phyloP scores from a whole-genome alignment of 2,329 filamentous ascomycete genomes.

The Clonostachys solani region DNA sequence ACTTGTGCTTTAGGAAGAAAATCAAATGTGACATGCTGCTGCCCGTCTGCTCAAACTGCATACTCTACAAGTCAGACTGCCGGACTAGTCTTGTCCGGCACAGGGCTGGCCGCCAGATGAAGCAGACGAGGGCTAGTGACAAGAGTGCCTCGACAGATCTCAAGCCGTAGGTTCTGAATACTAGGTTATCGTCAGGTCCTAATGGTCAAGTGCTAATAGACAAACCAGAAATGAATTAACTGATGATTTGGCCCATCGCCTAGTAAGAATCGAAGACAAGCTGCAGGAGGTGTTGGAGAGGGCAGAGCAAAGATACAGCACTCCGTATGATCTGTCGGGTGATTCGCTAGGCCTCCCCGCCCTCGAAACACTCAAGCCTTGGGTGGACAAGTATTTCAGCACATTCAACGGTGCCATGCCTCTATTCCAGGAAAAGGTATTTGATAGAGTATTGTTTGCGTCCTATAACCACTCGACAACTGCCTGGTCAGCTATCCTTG shows the following conservation, averaged over 20 bases:
- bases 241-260: too few relatives aligned
- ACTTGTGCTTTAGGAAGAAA: conserved; percentile 40
- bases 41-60: conserved; percentile 37
- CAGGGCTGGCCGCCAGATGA: conserved; percentile 12
- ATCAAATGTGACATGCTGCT: conserved; percentile 40
- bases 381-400: conserved; percentile 29
- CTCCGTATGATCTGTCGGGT: too few relatives aligned
- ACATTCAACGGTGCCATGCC: conserved; percentile 27
- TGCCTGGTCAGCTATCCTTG: conserved; percentile 30
- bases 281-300: too few relatives aligned
- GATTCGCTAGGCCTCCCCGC: too few relatives aligned
- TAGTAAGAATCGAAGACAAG: too few relatives aligned
- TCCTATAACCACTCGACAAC: conserved; percentile 23
- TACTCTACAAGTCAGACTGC: conserved; percentile 32
- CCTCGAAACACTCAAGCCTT: conserved; percentile 13
- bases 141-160: too few relatives aligned
- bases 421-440: conserved; percentile 26
- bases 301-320: too few relatives aligned
- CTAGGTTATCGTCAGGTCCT: too few relatives aligned
- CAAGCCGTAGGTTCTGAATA: too few relatives aligned
- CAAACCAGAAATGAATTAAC: too few relatives aligned
- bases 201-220: too few relatives aligned
- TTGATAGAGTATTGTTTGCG: conserved; percentile 24
- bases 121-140: conserved; percentile 13
- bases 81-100: conserved; percentile 16